These are phyloP conservation scores for Coemansia sp. DNA, from an alignment of 192 early-diverging fungal genomes.

Conservation along the genomic window DNA sequence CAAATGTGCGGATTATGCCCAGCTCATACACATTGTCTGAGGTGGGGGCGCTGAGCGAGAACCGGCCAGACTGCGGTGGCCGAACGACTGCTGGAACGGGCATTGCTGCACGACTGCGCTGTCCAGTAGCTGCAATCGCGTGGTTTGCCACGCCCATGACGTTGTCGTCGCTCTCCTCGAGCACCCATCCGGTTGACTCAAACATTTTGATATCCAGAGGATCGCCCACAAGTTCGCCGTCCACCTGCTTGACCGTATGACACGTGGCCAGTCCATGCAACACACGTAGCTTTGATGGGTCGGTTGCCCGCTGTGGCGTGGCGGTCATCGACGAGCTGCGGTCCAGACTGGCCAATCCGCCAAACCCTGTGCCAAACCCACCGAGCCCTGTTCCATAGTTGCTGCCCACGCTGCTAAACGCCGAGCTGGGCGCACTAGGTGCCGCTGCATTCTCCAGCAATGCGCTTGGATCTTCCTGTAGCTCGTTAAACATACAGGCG, in stretches of 20 bases:
- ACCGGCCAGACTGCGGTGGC: slow-evolving; percentile 71
- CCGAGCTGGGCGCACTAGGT: slow-evolving; percentile 48
- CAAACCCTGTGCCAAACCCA: neutral
- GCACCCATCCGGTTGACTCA: slow-evolving; percentile 88
- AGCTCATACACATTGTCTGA: slow-evolving; percentile 58
- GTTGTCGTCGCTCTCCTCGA: slow-evolving; percentile 80
- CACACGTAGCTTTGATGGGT: slow-evolving; percentile 47
- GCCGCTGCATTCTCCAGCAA: slow-evolving; percentile 37
- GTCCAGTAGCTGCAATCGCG: neutral
- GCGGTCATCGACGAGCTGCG: slow-evolving; percentile 47
- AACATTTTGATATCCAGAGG: slow-evolving; percentile 99
- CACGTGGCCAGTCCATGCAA: slow-evolving; percentile 74
- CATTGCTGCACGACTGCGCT: slow-evolving; percentile 11
- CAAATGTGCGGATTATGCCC: slow-evolving; percentile 85
- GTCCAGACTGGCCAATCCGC: slow-evolving; percentile 27
- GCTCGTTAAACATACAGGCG: slow-evolving; percentile 46
- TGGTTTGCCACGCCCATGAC: slow-evolving; percentile 6
- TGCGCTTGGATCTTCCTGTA: slow-evolving; percentile 51
- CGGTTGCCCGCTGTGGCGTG: slow-evolving; percentile 38
- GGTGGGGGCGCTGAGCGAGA: slow-evolving; percentile 40
- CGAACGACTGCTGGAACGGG: slow-evolving; percentile 82
- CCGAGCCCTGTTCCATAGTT: slow-evolving; percentile 16
- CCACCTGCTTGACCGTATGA: slow-evolving; percentile 86
- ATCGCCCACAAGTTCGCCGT: slow-evolving; percentile 89
- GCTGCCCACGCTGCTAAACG: slow-evolving; percentile 52